phyloP scores from a whole-genome alignment of 371 early-diverging fungal genomes.

The Catenaria anguillulae region DNA sequence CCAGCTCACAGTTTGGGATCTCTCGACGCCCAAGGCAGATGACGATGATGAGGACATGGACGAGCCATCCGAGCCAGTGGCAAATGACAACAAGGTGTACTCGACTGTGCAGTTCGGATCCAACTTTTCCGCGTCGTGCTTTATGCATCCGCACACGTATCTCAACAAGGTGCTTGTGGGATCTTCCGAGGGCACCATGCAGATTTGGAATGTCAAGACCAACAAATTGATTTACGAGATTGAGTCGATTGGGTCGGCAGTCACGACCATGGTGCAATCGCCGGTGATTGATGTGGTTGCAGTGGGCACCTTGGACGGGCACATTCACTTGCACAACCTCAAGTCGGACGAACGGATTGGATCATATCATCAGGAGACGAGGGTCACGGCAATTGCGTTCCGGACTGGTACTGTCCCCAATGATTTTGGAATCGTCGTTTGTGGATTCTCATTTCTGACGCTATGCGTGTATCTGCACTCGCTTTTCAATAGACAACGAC shows the following conservation, averaged over 20 bases:
- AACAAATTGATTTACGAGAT: slow-evolving; percentile 66
- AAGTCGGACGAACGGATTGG: slow-evolving; percentile 54
- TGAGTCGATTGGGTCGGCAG: slow-evolving; percentile 49
- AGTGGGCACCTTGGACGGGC: slow-evolving; percentile 74
- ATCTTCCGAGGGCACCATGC: slow-evolving; percentile 69
- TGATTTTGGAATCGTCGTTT: no score
- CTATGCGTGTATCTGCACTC: no score
- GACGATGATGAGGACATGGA: no score
- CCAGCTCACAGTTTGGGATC: slow-evolving; percentile 51
- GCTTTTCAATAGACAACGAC: no score
- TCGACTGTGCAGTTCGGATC: slow-evolving; percentile 59
- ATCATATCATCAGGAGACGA: slow-evolving; percentile 62
- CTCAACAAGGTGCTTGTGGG: slow-evolving; percentile 85
- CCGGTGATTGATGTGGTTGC: slow-evolving; percentile 88
- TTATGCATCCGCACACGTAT: slow-evolving; percentile 89
- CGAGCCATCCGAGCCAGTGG: no score
- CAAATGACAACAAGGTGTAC: slow-evolving; percentile 35
- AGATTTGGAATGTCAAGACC: slow-evolving; percentile 80
- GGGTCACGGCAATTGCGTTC: slow-evolving; percentile 78
- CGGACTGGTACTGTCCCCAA: slow-evolving; percentile 70
- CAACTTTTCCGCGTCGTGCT: slow-evolving; percentile 49
- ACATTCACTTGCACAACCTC: slow-evolving; percentile 67
- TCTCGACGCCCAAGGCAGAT: no score
- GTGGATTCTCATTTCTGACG: no score
- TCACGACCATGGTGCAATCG: slow-evolving; percentile 64